A percentile compares a stretch with the other conserved stretches of the same genome.
Conservation (phyloP, 306 rosid species). For the Pyrus betulifolia region DNA sequence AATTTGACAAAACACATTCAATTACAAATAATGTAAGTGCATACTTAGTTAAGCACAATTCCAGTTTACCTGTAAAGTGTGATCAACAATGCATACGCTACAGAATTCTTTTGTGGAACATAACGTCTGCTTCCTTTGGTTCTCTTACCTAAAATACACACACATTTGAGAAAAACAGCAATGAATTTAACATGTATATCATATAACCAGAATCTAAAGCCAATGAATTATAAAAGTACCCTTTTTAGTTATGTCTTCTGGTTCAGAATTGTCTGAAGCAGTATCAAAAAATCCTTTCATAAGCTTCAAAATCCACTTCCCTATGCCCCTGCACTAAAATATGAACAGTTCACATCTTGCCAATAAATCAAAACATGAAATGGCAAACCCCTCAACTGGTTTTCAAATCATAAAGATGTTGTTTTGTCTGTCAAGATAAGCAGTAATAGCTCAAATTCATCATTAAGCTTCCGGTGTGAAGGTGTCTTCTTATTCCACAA, state of each 20-base stretch:
- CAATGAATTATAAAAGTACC: slow-evolving; percentile 20
- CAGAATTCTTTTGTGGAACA: slow-evolving; percentile 81
- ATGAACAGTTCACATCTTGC: background rate
- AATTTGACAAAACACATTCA: background rate
- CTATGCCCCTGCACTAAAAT: slow-evolving; percentile 67
- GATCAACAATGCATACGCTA: slow-evolving; percentile 76
- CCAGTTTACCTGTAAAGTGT: slow-evolving; percentile 59
- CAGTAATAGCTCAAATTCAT: background rate
- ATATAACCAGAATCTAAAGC: background rate
- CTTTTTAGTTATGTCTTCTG: slow-evolving; percentile 43
- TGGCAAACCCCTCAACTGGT: background rate
- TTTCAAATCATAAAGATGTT: background rate
- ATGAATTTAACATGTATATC: background rate
- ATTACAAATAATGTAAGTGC: background rate
- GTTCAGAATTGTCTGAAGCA: slow-evolving; percentile 42
- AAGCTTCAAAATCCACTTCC: slow-evolving; percentile 83
- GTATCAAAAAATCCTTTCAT: slow-evolving; percentile 72
- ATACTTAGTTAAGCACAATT: background rate
- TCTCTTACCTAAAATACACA: slow-evolving; percentile 41
- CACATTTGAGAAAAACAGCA: slow-evolving; percentile 5
- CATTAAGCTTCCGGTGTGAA: background rate
- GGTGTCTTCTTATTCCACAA: background rate
- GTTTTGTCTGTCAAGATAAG: background rate
- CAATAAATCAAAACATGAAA: background rate
- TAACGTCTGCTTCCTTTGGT: slow-evolving; percentile 52